These are phyloP conservation scores for Rhodocollybia butyracea DNA, from an alignment of 768 basidiomycete genomes.

Conservation along the genomic window DNA sequence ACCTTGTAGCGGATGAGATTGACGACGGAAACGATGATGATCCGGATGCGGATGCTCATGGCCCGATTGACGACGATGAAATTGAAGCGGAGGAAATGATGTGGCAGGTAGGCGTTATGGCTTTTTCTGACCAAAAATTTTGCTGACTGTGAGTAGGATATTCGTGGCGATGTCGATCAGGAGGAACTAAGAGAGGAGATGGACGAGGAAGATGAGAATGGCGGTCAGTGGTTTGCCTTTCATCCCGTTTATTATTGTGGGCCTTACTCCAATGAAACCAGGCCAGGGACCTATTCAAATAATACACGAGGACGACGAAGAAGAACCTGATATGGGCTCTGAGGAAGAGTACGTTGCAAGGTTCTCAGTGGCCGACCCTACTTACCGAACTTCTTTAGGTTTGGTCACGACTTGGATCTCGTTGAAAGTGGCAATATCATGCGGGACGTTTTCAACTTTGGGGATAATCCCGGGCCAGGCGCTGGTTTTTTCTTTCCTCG, in stretches of 20 bases:
- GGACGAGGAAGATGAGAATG: slow-evolving; percentile 63
- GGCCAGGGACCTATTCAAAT: slow-evolving; percentile 49
- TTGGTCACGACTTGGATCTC: slow-evolving; percentile 36
- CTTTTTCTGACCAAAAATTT: slow-evolving; percentile 16
- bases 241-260: too few species aligned
- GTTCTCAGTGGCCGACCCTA: background rate
- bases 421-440: slow-evolving; percentile 36
- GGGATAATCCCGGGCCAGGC: slow-evolving; percentile 41
- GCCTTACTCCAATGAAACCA: background rate
- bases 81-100: slow-evolving; percentile 49
- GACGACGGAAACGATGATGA: slow-evolving; percentile 50
- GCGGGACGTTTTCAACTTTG: slow-evolving; percentile 55
- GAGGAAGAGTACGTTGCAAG: slow-evolving; percentile 57
- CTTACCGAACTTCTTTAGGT: slow-evolving; percentile 21
- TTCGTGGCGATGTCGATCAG: slow-evolving; percentile 44
- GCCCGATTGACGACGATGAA: slow-evolving; percentile 35
- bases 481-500: slow-evolving; percentile 49
- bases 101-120: slow-evolving; percentile 47
- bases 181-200: slow-evolving; percentile 47
- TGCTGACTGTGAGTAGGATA: slow-evolving; percentile 36
- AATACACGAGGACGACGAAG: slow-evolving; percentile 60
- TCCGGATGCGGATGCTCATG: slow-evolving; percentile 39
- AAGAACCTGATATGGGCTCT: slow-evolving; percentile 57
- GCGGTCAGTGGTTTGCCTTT: slow-evolving; percentile 34
- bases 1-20: slow-evolving; percentile 38